A percentile compares a stretch with the other conserved stretches of the same genome.
phyloP scores from a whole-genome alignment of 2,329 filamentous ascomycete genomes.

The Lojkania enalia region DNA sequence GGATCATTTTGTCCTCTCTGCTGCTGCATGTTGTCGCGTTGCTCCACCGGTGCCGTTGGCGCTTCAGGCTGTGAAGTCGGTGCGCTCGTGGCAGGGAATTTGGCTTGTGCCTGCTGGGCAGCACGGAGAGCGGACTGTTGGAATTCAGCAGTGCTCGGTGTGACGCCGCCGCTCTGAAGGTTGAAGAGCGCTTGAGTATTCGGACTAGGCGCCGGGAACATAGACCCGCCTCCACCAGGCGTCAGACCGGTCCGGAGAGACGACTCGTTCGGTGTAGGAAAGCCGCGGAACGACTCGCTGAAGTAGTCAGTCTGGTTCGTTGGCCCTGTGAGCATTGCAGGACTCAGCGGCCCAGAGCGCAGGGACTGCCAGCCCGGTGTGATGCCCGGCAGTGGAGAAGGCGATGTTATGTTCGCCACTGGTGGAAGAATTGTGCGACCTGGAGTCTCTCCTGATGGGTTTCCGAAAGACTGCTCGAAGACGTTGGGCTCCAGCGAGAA shows the following conservation, averaged over 20 bases:
- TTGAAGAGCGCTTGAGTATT: constrained; percentile 83
- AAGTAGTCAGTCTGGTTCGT: constrained; percentile 79
- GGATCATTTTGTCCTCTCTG: constrained; percentile 58
- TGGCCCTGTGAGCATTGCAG: constrained; percentile 92
- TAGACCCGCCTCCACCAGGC: constrained; percentile 91
- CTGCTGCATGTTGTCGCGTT: constrained; percentile 56
- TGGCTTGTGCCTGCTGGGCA: constrained; percentile 56
- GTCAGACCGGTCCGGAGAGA: constrained; percentile 88
- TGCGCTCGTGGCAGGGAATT: constrained; percentile 44
- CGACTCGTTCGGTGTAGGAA: constrained; percentile 95
- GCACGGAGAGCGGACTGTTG: constrained; percentile 89
- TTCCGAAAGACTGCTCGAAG: constrained; percentile 91
- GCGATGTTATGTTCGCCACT: constrained; percentile 88
- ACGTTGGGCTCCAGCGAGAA: constrained; percentile 88
- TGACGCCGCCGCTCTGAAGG: constrained; percentile 78
- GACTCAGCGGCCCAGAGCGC: constrained; percentile 89
- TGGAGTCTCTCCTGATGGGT: constrained; percentile 72
- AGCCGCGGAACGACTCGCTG: constrained; percentile 78
- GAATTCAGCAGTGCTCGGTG: constrained; percentile 89
- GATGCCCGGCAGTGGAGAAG: constrained; percentile 74
- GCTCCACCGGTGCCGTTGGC: constrained; percentile 51
- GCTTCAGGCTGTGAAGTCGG: constrained; percentile 52
- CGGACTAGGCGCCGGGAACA: constrained; percentile 92
- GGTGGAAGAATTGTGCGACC: constrained; percentile 80
- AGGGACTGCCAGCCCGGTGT: constrained; percentile 86